These are phyloP conservation scores for Naganishia sp. DNA, from an alignment of 1,284 basidiomycete species.

Conservation along the genomic window DNA sequence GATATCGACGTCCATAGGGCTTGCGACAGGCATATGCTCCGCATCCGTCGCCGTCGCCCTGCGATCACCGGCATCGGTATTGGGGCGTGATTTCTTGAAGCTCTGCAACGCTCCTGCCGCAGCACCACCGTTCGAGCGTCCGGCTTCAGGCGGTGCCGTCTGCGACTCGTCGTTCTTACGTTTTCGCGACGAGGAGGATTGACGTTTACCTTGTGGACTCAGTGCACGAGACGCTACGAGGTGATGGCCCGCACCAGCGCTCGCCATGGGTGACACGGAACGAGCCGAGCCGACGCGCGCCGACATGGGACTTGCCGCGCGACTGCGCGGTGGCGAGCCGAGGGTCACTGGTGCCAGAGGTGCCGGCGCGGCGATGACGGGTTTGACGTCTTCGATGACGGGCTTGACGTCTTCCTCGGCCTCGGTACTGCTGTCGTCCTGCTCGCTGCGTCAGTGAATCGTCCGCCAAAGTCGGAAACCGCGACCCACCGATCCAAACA, in stretches of 20 bases:
- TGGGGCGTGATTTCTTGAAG: slow-evolving; percentile 31
- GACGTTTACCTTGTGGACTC: slow-evolving; percentile 29
- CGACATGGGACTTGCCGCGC: slow-evolving; percentile 14
- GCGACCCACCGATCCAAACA: slow-evolving; percentile 20
- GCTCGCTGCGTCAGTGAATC: neutral
- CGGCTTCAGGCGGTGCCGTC: slow-evolving; percentile 32
- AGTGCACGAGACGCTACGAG: slow-evolving; percentile 32
- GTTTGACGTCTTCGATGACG: slow-evolving; percentile 13
- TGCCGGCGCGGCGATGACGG: neutral
- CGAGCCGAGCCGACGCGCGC: slow-evolving; percentile 11
- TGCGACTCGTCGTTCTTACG: slow-evolving; percentile 28
- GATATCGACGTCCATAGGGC: slow-evolving; percentile 5
- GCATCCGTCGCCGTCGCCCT: slow-evolving; percentile 7
- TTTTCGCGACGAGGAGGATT: slow-evolving; percentile 18
- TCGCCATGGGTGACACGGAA: slow-evolving; percentile 21
- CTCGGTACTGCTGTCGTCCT: neutral
- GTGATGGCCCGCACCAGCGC: slow-evolving; percentile 31
- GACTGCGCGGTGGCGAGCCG: slow-evolving; percentile 9
- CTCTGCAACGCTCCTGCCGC: slow-evolving; percentile 18
- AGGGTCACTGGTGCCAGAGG: neutral
- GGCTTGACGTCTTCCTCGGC: slow-evolving; percentile 32
- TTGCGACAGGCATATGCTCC: slow-evolving; percentile 10
- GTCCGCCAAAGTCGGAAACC: neutral
- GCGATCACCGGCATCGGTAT: slow-evolving; percentile 30
- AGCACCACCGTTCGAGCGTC: slow-evolving; percentile 8